Conservation (phyloP, 164 flowering plant genomes). For the Macadamia integrifolia region DNA sequence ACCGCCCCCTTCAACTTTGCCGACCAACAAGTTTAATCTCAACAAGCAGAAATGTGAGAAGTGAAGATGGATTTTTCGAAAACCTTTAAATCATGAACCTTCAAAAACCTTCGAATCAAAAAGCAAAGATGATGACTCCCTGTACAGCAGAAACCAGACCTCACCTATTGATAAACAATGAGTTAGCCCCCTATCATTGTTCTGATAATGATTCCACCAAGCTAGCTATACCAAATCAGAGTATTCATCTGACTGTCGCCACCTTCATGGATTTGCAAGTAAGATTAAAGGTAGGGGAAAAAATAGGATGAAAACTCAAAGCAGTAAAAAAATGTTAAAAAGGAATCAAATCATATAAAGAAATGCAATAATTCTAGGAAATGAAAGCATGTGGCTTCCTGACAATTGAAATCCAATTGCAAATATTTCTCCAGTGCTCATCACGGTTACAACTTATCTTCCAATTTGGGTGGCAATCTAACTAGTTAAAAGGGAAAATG, state of each 20-base stretch:
- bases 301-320: background rate
- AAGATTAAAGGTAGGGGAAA: background rate
- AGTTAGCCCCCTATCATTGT: slow-evolving; percentile 91
- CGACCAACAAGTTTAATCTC: too few relatives aligned
- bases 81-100: too few relatives aligned
- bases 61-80: too few relatives aligned
- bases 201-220: slow-evolving; percentile 91
- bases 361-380: background rate
- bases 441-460: slow-evolving; percentile 87
- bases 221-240: slow-evolving; percentile 97
- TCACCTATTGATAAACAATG: too few relatives aligned
- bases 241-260: slow-evolving; percentile 79
- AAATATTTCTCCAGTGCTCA: slow-evolving; percentile 89
- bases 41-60: too few relatives aligned
- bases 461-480: slow-evolving; percentile 73
- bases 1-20: too few relatives aligned
- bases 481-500: background rate
- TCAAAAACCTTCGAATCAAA: too few relatives aligned
- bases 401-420: slow-evolving; percentile 79
- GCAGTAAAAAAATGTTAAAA: background rate
- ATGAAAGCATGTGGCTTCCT: slow-evolving; percentile 18
- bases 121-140: too few relatives aligned
- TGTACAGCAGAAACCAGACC: too few relatives aligned
- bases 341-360: background rate
- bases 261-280: slow-evolving; percentile 39